Evolutionary conservation across 345 rosid genomes (phyloP).

Genomic region (Eutrema heterophyllum): DNA sequence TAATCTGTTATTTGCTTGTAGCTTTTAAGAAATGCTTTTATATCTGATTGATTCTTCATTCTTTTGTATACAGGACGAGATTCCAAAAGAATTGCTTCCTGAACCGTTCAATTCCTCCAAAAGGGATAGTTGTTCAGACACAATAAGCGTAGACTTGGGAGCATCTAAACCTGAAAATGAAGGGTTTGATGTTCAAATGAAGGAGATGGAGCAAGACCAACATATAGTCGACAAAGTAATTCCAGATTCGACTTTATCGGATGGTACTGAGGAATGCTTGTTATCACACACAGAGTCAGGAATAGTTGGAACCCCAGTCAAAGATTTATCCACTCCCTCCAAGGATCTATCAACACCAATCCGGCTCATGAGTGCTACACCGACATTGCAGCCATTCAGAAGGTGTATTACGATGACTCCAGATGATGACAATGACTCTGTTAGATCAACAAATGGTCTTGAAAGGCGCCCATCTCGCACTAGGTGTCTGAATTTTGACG

Average conservation of each 20-base stretch:
- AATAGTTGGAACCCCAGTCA: conserved; percentile 22
- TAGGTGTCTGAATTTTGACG: conserved; percentile 63
- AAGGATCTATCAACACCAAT: conserved; percentile 50
- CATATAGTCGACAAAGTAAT: not conserved
- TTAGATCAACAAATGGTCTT: conserved; percentile 36
- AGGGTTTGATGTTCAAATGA: conserved; percentile 16
- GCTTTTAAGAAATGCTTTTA: not conserved
- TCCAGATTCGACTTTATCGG: conserved; percentile 3
- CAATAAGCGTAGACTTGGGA: not conserved
- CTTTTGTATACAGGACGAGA: conserved; percentile 47
- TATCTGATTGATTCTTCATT: not conserved
- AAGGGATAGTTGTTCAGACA: not conserved
- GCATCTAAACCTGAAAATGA: conserved; percentile 6
- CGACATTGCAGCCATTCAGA: conserved; percentile 42
- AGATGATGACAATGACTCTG: conserved; percentile 27
- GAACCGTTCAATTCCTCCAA: conserved; percentile 60
- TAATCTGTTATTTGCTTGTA: not conserved
- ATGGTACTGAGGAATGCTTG: not conserved
- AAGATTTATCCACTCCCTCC: conserved; percentile 26
- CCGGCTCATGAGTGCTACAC: conserved; percentile 58
- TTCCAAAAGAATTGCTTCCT: conserved; percentile 72
- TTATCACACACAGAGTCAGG: not conserved
- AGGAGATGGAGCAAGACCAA: conserved; percentile 17
- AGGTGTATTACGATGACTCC: conserved; percentile 62
- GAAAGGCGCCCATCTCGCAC: conserved; percentile 50